Evolutionary conservation across 768 basidiomycete species (phyloP).

Genomic region (Rhodosporidiobolus sp.): DNA sequence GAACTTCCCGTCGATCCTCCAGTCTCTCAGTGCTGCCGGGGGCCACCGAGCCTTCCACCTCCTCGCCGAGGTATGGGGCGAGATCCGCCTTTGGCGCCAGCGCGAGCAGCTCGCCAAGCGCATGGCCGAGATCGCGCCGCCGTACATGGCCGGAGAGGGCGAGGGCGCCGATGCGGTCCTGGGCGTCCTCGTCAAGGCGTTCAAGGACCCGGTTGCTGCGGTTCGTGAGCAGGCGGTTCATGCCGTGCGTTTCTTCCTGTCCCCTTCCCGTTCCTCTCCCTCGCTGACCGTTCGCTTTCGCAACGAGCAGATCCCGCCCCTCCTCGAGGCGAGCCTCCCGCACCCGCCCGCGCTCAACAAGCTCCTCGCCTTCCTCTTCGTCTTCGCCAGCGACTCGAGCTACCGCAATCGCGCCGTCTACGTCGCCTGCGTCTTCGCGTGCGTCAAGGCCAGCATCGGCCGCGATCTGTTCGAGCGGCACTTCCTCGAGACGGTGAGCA

Average conservation of each 20-base stretch:
- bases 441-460: conserved; percentile 54
- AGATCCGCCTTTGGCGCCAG: conserved; percentile 71
- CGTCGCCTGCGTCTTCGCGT: conserved; percentile 67
- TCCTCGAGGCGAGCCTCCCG: conserved; percentile 43
- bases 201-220: conserved; percentile 76
- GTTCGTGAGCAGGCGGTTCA: conserved; percentile 73
- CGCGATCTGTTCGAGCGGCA: conserved; percentile 53
- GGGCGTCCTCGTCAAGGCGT: conserved; percentile 60
- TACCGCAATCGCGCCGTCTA: conserved; percentile 56
- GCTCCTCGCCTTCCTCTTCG: conserved; percentile 26
- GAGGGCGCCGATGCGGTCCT: conserved; percentile 55
- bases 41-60: conserved; percentile 53
- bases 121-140: conserved; percentile 51
- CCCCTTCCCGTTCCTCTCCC: conserved; percentile 15
- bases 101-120: conserved; percentile 60
- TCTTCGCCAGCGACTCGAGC: conserved; percentile 19
- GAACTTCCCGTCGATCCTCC: conserved; percentile 59
- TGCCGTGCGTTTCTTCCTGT: conserved; percentile 57
- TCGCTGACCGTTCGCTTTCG: conserved; percentile 1
- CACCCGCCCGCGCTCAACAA: conserved; percentile 38
- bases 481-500: conserved; percentile 59
- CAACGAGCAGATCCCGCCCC: conserved; percentile 11
- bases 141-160: conserved; percentile 47
- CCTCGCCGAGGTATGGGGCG: conserved; percentile 60
- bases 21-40: conserved; percentile 55